A percentile compares a stretch with the other conserved stretches of the same genome.
These are phyloP conservation scores for Thermoascus crustaceus DNA, from an alignment of 2,329 filamentous ascomycete species.

Conservation along the genomic window DNA sequence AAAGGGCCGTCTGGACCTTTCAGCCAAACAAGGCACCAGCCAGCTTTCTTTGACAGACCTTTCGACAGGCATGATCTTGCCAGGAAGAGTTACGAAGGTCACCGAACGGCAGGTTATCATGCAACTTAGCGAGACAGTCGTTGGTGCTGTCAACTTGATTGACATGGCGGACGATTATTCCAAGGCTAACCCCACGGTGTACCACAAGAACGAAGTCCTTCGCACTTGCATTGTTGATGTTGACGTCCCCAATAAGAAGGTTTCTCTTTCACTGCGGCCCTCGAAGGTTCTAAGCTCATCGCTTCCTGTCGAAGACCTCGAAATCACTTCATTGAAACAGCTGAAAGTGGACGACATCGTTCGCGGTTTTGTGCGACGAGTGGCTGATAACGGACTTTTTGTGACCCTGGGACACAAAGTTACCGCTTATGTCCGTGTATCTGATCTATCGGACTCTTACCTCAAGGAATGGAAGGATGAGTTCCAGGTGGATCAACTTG, in stretches of 20 bases:
- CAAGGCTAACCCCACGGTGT: constrained; percentile 64
- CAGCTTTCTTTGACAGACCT: constrained; percentile 62
- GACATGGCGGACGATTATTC: constrained; percentile 83
- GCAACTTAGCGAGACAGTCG: constrained; percentile 71
- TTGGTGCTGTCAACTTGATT: constrained; percentile 70
- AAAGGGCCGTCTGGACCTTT: constrained; percentile 72
- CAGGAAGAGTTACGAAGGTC: constrained; percentile 76
- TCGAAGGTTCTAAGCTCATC: constrained; percentile 86
- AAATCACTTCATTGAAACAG: constrained; percentile 64
- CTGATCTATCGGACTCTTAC: constrained; percentile 81
- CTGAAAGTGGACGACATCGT: constrained; percentile 69
- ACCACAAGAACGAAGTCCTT: constrained; percentile 76
- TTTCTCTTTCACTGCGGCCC: constrained; percentile 72
- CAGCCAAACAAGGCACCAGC: constrained; percentile 59
- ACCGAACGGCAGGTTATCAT: constrained; percentile 77
- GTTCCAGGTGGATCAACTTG: constrained; percentile 81
- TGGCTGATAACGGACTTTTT: constrained; percentile 83
- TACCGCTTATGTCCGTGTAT: constrained; percentile 73
- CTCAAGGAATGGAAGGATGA: constrained; percentile 92
- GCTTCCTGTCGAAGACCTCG: constrained; percentile 68
- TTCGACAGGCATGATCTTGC: constrained; percentile 70
- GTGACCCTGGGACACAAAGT: constrained; percentile 73
- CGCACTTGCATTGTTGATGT: constrained; percentile 77
- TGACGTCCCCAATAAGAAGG: constrained; percentile 74
- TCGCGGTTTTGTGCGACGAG: constrained; percentile 85